Base-by-base conservation (phyloP, 1,139 yeast genomes). In the Zygoascus hellenicus region DNA sequence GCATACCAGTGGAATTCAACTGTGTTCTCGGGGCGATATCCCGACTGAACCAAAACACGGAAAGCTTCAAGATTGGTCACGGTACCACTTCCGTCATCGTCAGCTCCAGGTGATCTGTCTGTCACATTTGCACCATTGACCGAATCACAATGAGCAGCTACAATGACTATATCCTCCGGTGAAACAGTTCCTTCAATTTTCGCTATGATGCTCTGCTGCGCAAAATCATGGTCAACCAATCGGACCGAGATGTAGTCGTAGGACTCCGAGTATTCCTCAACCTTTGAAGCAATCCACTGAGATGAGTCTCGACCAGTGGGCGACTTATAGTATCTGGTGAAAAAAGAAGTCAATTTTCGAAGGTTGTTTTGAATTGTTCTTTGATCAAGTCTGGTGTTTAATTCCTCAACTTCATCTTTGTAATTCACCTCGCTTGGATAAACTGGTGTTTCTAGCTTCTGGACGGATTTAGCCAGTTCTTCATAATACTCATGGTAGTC, bases 71-170 rank as follows among this genome's bases (percentile, higher is more conserved):
- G 67, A 38, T 77, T 76, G 3, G 96, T 84, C 5, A 83, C 81
- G 2, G 92, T 81, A 7, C 97, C 97, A 3, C 92, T 80, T 1
- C 96, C 96, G 63, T 90, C 88, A 60, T 90, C 98, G 64, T 90
- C 97, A 2, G 96, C 97, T 4, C 97, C 98, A 1, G 97, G 97
- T 39, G 78, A 75, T 56, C 83, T 61, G 16, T 81, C 53, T 44
- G 71, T 72, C 14, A 96, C 96, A 51, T 86, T 73, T 43, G 86
- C 57, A 50, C 87, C 70, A 61, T 88, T 89, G 52, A 81, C 76
- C 2, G 96, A 84, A 63, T 90, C 98, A 61, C 84, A 87, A 67
- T 92, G 97, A 26, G 95, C 84, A 0, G 97, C 97, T 30, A 90
- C 77, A 16, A 90, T 79, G 2, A 90, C 83, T 22, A 77, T 68